Evolutionary conservation across 129 eudicot genomes (phyloP), one percentile per base, ranked within the genome.

Genomic region (Artemisia argyi): DNA sequence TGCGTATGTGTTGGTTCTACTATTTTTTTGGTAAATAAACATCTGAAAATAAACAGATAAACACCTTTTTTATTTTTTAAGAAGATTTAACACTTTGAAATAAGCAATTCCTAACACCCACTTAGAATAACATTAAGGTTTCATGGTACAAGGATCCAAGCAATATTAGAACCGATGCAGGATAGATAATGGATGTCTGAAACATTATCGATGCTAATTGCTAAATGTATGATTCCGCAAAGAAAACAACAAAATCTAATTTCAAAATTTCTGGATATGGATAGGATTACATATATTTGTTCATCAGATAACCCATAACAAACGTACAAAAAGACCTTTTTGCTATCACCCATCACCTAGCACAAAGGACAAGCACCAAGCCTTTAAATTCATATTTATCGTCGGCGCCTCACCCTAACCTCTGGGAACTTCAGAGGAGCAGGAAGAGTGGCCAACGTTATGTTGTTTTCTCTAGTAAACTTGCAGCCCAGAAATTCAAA

Each of bases 401-500:
- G 78, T 80, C 85, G 78, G 44, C 86, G 82, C 79, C 79, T 85
- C 82, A 69, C 74, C 78, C 82, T 79, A 5, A 72, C 32, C 5
- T 70, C 73, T 4, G 82, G 85, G 59, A 93, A 90, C 6, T 75
- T 35, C 28, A 93, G 73, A 0, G 98, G 98, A 54, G 90, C 80
- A 8, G 92, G 89, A 76, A 93, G 96, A 0, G 85, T 80, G 1
- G 96, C 95, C 81, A 90, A 17, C 48, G 17, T 16, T 11, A 44
- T 24, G 9, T 58, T 70, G 7, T 80, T 77, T 48, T 80, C 82
- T 6, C 77, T 74, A 47, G 76, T 78, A 53, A 87, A 72, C 69
- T 85, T 85, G 86, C 96, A 93, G 16, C 97, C 99, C 57, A 88
- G 62, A 73, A 18, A 60, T 39, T 84, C 84, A 61, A 67, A 90